Percentiles rank a stretch among this genome's conserved stretches.
Conservation (phyloP, 495 filamentous ascomycete species). For the Tuber brumale region DNA sequence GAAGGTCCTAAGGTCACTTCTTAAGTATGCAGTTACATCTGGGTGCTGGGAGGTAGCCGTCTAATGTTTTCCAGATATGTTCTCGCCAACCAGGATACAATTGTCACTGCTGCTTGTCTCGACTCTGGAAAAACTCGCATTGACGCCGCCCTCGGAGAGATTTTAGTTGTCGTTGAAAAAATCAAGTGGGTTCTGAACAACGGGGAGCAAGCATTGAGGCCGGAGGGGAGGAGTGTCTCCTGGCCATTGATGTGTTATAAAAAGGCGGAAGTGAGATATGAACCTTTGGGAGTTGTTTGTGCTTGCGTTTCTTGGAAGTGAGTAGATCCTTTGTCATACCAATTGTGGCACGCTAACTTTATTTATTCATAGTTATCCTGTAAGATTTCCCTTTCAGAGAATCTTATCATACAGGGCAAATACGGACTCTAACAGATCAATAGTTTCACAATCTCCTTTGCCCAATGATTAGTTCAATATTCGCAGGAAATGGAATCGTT, state of each 20-base stretch:
- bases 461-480: slow-evolving; percentile 82
- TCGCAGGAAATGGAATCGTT: slow-evolving; percentile 85
- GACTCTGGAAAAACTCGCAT: slow-evolving; percentile 97
- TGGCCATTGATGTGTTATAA: slow-evolving; percentile 96
- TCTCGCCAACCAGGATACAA: slow-evolving; percentile 81
- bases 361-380: slow-evolving; percentile 43
- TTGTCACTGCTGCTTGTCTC: slow-evolving; percentile 77
- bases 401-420: neutral
- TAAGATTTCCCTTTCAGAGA: slow-evolving; percentile 17
- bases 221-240: slow-evolving; percentile 63
- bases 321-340: neutral
- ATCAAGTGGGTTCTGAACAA: slow-evolving; percentile 89
- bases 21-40: slow-evolving; percentile 53
- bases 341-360: neutral
- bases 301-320: slow-evolving; percentile 97
- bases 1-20: slow-evolving; percentile 70
- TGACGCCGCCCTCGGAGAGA: slow-evolving; percentile 88
- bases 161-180: slow-evolving; percentile 87
- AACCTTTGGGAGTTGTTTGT: slow-evolving; percentile 86
- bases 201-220: slow-evolving; percentile 72
- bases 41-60: neutral
- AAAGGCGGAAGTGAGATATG: slow-evolving; percentile 80
- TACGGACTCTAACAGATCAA: slow-evolving; percentile 25
- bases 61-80: slow-evolving; percentile 51
- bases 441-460: slow-evolving; percentile 92